Percentiles rank a stretch among this genome's conserved stretches.
Conservation (phyloP, 2,329 filamentous ascomycete species). For the Pestalotiopsis sp. region DNA sequence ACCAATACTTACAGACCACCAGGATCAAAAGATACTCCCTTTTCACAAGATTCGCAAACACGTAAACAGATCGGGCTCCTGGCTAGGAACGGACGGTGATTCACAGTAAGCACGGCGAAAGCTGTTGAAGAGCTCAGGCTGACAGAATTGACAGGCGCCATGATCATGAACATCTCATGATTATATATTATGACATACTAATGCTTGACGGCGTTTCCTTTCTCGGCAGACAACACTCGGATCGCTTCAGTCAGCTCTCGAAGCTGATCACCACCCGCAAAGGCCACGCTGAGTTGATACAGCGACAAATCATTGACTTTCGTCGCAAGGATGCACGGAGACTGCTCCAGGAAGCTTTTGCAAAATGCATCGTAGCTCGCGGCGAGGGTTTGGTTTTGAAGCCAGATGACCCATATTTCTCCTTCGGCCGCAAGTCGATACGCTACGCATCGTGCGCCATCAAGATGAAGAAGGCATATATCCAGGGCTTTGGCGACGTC, state of each 20-base stretch:
- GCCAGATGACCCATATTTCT: constrained; percentile 77
- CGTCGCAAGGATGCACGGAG: constrained; percentile 50
- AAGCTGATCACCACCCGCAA: constrained; percentile 51
- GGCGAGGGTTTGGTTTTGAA: constrained; percentile 85
- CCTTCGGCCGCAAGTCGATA: constrained; percentile 41
- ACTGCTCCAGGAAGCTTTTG: constrained; percentile 66
- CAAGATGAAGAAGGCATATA: constrained; percentile 88
- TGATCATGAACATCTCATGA: constrained; percentile 60
- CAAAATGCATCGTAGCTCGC: constrained; percentile 63
- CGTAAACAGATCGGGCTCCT: constrained; percentile 71
- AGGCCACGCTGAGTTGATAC: constrained; percentile 69
- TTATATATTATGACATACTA: constrained; percentile 63
- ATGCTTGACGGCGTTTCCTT: constrained; percentile 57
- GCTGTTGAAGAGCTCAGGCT: not conserved
- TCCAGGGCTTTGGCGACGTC: constrained; percentile 76
- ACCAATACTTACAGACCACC: not conserved
- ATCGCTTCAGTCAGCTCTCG: constrained; percentile 63
- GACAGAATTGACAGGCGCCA: constrained; percentile 41
- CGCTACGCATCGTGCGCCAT: constrained; percentile 60
- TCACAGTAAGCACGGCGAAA: constrained; percentile 56
- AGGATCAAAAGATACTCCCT: constrained; percentile 65
- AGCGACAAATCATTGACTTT: constrained; percentile 71
- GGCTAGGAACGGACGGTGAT: constrained; percentile 69
- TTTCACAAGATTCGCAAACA: constrained; percentile 87
- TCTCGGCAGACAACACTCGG: constrained; percentile 54